Conservation (phyloP, 768 basidiomycete species). For the Serendipita sp. region DNA sequence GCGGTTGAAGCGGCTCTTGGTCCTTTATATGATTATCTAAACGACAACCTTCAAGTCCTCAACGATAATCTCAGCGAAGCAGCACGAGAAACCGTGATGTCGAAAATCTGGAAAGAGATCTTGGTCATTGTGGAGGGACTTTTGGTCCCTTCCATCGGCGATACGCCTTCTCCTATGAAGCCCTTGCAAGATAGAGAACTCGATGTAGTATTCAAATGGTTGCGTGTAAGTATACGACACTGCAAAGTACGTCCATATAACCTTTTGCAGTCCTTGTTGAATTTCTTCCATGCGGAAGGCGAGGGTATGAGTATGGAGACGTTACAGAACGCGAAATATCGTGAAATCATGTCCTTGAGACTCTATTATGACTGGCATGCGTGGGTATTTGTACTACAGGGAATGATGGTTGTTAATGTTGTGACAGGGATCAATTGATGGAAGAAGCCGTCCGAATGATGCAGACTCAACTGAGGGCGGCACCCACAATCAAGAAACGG, state of each 20-base stretch:
- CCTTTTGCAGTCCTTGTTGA: constrained; percentile 57
- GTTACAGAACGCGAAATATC: constrained; percentile 88
- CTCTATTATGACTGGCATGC: constrained; percentile 95
- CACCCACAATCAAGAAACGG: constrained; percentile 67
- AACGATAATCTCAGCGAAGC: constrained; percentile 73
- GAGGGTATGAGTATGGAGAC: constrained; percentile 76
- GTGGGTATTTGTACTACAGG: constrained; percentile 27
- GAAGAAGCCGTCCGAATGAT: constrained; percentile 93
- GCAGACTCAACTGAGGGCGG: constrained; percentile 65
- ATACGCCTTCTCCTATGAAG: constrained; percentile 75
- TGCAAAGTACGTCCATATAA: constrained; percentile 6
- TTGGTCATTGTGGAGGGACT: constrained; percentile 69
- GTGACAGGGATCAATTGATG: constrained; percentile 58
- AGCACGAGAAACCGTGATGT: constrained; percentile 85
- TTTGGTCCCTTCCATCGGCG: constrained; percentile 79
- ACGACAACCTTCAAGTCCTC: constrained; percentile 78
- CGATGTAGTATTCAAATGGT: constrained; percentile 96
- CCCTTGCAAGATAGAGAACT: constrained; percentile 90
- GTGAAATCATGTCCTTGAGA: constrained; percentile 75
- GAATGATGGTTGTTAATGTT: background rate
- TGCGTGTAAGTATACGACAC: constrained; percentile 47
- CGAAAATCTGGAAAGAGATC: constrained; percentile 91
- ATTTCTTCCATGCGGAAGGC: constrained; percentile 90
- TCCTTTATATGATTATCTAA: constrained; percentile 90
- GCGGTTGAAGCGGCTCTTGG: constrained; percentile 89